Evolutionary conservation across 805 yeast genomes (phyloP), one percentile per base, ranked within the genome.

Genomic region (Pichia occidentalis): DNA sequence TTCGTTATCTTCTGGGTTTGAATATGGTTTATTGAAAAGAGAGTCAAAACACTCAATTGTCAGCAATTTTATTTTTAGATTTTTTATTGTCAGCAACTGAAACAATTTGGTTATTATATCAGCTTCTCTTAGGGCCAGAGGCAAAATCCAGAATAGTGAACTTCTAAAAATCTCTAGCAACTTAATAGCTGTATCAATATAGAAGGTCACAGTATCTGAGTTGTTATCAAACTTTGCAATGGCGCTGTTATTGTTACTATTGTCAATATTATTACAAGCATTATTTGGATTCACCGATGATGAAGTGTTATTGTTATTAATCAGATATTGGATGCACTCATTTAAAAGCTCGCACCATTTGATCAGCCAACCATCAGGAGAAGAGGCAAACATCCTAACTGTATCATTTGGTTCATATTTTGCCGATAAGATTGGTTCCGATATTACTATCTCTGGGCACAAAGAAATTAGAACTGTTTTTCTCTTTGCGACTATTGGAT

Each of bases 21-120:
- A 64, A 59, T 85, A 87, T 11, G 73, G 70, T 52, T 97, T 73
- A 1, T 95, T 85, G 61, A 88, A 82, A 16, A 92, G 64, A 26
- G 84, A 82, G 57, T 92, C 96, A 45, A 92, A 69, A 53, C 96
- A 86, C 56, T 92, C 98, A 32, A 88, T 77, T 0, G 96, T 87
- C 44, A 88, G 70, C 0, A 86, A 80, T 54, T 85, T 80, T 34
- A 90, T 73, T 46, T 74, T 73, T 29, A 80, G 73, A 50, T 80
- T 78, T 14, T 61, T 55, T 7, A 78, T 63, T 27, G 75, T 60
- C 36, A 85, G 64, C 23, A 85, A 70, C 41, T 60, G 61, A 41
- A 86, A 70, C 28, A 92, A 64, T 11, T 80, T 72, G 28, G 70
- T 68, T 48, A 86, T 67, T 7, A 86, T 70, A 35, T 84, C 76